Base-by-base conservation (phyloP, 2,329 filamentous ascomycete genomes). In the Rutstroemia sp. region DNA sequence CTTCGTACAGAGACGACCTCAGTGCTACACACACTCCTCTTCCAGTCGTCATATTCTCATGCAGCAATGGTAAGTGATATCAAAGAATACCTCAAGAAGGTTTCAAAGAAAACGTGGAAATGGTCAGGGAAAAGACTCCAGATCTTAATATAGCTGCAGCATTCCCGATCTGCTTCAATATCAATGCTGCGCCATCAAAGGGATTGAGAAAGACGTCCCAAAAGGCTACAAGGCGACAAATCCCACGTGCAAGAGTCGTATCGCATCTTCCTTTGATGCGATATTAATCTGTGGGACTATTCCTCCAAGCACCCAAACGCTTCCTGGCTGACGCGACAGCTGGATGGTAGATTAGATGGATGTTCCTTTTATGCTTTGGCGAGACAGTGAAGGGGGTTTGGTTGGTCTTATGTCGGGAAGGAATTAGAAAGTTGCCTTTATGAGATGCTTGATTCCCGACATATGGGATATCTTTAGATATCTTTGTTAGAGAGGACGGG, bases 341-440 rank as follows among this genome's bases (percentile, higher is more conserved):
- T 44, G 51, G 51, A 38, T 27, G 25, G 47, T 48, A 48, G 46
- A 53, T 53, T 53, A 44, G 10, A 53, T 53, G 51, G 51, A 48
- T 53, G 51, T 38, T 47, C 40, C 51, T 44, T 38, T 38, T 8
- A 5, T 34, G 17, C 38, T 48, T 34, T 19, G 46, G 51, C 42
- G 40, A 34, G 50, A 12, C 30, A 34, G 30, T 34, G 30, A 34
- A 34, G 30, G 30, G 30, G 30, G 30, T 2, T 34, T 34, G 30
- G 30, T 34, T 34, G 30, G 30, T 34, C 30, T 12, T 34, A 34
- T 34, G 30, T 34, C 30, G 5, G 12, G 30, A 34, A 34, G 30
- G 30, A 34, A 34, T 34, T 34, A 10, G 30, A 34, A 27, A 27
- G 25, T 27, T 27, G 25, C 6, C 25, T 6, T 27, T 6, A 27